Evolutionary conservation across 305 asterid genomes (phyloP).

Genomic region (Solanum aculeatissimum): DNA sequence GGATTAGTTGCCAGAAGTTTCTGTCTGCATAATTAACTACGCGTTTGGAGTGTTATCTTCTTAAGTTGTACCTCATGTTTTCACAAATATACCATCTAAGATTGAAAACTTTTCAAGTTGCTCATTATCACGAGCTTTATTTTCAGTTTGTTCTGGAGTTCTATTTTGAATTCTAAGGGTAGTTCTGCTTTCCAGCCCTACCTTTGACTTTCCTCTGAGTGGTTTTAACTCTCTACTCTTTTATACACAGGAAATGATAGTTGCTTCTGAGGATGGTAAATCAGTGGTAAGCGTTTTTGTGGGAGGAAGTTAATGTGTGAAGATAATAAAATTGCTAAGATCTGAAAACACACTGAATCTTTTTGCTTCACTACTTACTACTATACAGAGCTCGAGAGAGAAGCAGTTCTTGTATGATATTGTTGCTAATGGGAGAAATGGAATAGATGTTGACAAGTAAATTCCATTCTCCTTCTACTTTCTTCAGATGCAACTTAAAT

Average conservation of each 20-base stretch:
- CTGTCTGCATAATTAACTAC: neutral
- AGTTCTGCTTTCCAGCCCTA: neutral
- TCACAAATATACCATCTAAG: neutral
- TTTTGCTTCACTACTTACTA: neutral
- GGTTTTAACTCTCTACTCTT: neutral
- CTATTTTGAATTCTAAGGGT: neutral
- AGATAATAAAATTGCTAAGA: neutral
- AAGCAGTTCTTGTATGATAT: slow-evolving; percentile 76
- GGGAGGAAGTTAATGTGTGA: neutral
- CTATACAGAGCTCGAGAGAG: slow-evolving; percentile 39
- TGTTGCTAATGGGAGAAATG: slow-evolving; percentile 91
- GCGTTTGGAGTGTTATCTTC: neutral
- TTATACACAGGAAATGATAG: slow-evolving; percentile 59
- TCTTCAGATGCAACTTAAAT: neutral
- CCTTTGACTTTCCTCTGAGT: neutral
- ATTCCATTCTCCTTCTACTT: slow-evolving; percentile 9
- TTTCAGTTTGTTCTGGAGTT: neutral
- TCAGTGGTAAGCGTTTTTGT: slow-evolving; percentile 38
- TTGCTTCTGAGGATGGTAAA: slow-evolving; percentile 43
- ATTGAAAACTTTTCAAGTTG: neutral
- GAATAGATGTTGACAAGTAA: slow-evolving; percentile 93
- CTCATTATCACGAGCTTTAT: neutral
- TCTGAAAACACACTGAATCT: neutral
- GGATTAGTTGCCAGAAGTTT: neutral
- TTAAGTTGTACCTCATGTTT: neutral